Conservation (phyloP, 441 rosid species). For the Syzygium malaccense region DNA sequence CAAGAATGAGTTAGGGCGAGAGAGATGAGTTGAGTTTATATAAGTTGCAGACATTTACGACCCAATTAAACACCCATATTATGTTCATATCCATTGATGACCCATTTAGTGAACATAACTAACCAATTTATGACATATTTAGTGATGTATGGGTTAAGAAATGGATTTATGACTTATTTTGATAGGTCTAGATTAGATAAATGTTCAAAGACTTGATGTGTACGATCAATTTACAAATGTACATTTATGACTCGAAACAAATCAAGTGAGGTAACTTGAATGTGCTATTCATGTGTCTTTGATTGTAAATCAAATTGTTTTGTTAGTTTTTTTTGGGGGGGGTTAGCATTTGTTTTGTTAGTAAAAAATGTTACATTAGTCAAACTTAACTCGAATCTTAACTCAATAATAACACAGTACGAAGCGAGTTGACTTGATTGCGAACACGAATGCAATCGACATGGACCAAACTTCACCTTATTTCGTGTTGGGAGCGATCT, state of each 20-base stretch:
- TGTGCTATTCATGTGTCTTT: not conserved
- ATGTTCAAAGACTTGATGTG: not conserved
- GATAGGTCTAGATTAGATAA: too few relatives aligned
- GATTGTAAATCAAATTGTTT: not conserved
- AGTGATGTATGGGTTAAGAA: too few relatives aligned
- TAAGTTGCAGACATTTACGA: too few relatives aligned
- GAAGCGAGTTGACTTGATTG: not conserved
- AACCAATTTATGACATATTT: too few relatives aligned
- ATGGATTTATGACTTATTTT: too few relatives aligned
- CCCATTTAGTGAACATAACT: too few relatives aligned
- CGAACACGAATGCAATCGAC: not conserved
- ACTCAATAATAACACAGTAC: not conserved
- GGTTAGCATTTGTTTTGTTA: not conserved
- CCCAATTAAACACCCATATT: too few relatives aligned
- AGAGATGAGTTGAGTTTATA: too few relatives aligned
- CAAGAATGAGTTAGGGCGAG: accelerated
- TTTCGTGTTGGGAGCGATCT: not conserved
- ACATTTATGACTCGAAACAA: not conserved
- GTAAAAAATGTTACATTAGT: not conserved
- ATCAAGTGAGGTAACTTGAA: not conserved
- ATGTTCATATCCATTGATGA: too few relatives aligned
- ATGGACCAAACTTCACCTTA: not conserved
- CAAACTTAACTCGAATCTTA: not conserved
- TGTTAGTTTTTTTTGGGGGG: not conserved
- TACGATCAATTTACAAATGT: not conserved